phyloP scores from a whole-genome alignment of 2,329 filamentous ascomycete species.

The Xylaria sp. region DNA sequence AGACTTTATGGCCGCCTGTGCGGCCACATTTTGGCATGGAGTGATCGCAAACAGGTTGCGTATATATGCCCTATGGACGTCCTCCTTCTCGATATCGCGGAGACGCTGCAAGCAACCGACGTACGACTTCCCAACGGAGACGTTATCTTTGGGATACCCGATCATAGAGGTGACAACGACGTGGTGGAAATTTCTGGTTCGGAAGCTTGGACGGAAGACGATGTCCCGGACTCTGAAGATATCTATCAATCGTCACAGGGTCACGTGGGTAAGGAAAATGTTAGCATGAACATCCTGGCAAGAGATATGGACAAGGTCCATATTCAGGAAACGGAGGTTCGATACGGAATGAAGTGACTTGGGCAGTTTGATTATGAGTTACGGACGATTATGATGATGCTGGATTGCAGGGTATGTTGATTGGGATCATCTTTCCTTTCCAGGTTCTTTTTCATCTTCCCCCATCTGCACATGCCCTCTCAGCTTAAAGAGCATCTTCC shows the following conservation, averaged over 20 bases:
- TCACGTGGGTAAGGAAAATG: conserved; percentile 17
- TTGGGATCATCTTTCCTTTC: not conserved
- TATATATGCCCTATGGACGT: conserved; percentile 98
- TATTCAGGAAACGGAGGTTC: conserved; percentile 32
- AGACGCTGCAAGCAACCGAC: conserved; percentile 75
- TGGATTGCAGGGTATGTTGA: not conserved
- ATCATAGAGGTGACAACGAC: conserved; percentile 46
- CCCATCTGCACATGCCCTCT: not conserved
- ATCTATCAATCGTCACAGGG: conserved; percentile 19
- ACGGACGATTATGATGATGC: conserved; percentile 9
- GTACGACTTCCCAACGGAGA: conserved; percentile 77
- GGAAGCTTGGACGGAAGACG: conserved; percentile 44
- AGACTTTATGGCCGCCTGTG: conserved; percentile 81
- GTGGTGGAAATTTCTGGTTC: conserved; percentile 45
- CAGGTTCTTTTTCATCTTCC: not conserved
- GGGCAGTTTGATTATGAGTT: conserved; percentile 8
- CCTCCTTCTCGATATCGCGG: conserved; percentile 83
- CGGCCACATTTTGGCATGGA: conserved; percentile 92
- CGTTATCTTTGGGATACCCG: conserved; percentile 51
- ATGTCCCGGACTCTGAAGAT: conserved; percentile 35
- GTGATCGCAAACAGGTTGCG: conserved; percentile 79
- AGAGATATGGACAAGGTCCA: conserved; percentile 48
- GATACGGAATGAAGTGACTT: conserved; percentile 31
- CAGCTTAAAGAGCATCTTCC: not conserved
- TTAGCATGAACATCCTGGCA: conserved; percentile 35